Evolutionary conservation across 495 filamentous ascomycete genomes (phyloP).

Genomic region (Darksidea phi): DNA sequence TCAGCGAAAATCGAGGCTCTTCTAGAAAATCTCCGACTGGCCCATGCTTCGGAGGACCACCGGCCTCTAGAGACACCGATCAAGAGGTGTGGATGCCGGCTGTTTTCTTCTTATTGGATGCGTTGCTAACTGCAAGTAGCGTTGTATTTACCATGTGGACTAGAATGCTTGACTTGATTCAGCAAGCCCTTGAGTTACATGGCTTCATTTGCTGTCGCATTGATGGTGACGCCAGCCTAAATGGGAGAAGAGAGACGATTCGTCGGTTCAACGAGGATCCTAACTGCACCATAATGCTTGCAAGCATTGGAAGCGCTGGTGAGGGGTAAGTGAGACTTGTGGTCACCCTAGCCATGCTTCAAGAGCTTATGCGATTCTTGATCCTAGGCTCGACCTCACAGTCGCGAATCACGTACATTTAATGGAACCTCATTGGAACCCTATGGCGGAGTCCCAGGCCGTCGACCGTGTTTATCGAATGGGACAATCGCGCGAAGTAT

Average conservation of each 20-base stretch:
- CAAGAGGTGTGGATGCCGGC: not conserved
- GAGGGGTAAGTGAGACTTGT: slow-evolving; percentile 36
- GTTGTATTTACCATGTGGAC: slow-evolving; percentile 5
- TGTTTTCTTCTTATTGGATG: not conserved
- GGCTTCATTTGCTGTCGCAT: not conserved
- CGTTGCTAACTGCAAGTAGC: not conserved
- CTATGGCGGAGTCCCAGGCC: slow-evolving; percentile 15
- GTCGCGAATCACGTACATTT: slow-evolving; percentile 36
- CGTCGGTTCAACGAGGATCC: not conserved
- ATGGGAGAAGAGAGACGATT: not conserved
- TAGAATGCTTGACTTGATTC: slow-evolving; percentile 7
- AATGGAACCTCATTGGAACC: slow-evolving; percentile 38
- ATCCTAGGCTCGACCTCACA: slow-evolving; percentile 40
- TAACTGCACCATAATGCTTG: slow-evolving; percentile 37
- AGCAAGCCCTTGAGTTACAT: not conserved
- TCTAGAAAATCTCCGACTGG: no score
- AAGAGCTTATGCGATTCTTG: no score
- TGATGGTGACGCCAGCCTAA: not conserved
- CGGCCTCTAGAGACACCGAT: not conserved
- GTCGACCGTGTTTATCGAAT: slow-evolving; percentile 16
- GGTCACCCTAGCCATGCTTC: no score
- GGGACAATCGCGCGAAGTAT: slow-evolving; percentile 8
- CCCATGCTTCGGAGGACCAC: no score
- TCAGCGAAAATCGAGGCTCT: no score
- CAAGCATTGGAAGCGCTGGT: slow-evolving; percentile 37